Percentiles rank a stretch among this genome's conserved stretches.
These are phyloP conservation scores for Medicago truncatula DNA, from an alignment of 306 rosid species.

Conservation along the genomic window MtrunA17r5.0-ANR NC_053042.1:48959501-48960000, in stretches of 20 bases:
- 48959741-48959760: constrained; percentile 37
- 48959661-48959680: constrained; percentile 26
- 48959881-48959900: background rate
- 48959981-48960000: background rate
- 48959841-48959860: constrained; percentile 32
- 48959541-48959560: constrained; percentile 58
- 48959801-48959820: constrained; percentile 17
- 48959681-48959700: constrained; percentile 27
- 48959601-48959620: background rate
- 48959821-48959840: constrained; percentile 41
- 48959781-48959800: constrained; percentile 34
- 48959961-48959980: constrained; percentile 24
- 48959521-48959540: constrained; percentile 58
- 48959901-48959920: constrained; percentile 12
- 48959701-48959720: constrained; percentile 28
- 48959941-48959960: background rate
- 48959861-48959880: constrained; percentile 25
- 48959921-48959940: constrained; percentile 1
- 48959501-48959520: constrained; percentile 54
- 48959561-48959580: constrained; percentile 69
- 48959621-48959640: background rate
- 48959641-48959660: constrained; percentile 20
- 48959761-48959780: background rate
- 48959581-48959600: constrained; percentile 7
- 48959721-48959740: constrained; percentile 12